phyloP scores from a whole-genome alignment of 306 rosid genomes.

The Oemleria cerasiformis region DNA sequence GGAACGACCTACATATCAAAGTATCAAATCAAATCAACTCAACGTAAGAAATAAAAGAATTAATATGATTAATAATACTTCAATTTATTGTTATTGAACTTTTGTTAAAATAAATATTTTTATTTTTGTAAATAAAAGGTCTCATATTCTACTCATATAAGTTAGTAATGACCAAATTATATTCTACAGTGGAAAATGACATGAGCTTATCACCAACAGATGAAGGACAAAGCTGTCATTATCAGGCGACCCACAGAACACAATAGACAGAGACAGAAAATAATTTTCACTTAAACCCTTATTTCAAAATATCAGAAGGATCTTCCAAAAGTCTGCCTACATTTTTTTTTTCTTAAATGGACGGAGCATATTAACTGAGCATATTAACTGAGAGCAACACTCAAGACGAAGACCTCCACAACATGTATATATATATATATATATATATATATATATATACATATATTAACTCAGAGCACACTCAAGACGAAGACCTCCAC shows the following conservation, averaged over 20 bases:
- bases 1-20: too few species aligned
- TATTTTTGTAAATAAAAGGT: too few species aligned
- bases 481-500: too few species aligned
- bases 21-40: too few species aligned
- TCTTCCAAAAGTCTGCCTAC: not conserved
- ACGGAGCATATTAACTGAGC: not conserved
- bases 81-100: too few species aligned
- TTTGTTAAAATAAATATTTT: too few species aligned
- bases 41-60: too few species aligned
- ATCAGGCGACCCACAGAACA: not conserved
- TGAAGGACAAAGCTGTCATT: not conserved
- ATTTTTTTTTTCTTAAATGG: not conserved
- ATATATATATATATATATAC: not conserved
- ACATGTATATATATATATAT: not conserved
- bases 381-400: not conserved
- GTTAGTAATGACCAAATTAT: too few species aligned
- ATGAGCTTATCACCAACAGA: not conserved
- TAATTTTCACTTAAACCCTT: not conserved
- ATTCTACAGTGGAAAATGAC: slow-evolving; percentile 5
- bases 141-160: too few species aligned
- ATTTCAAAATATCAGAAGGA: not conserved
- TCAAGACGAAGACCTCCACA: not conserved
- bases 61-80: too few species aligned
- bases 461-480: not conserved
- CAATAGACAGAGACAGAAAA: not conserved